phyloP scores from a whole-genome alignment of 1,284 basidiomycete species.

The Polyporus tsugae region DNA sequence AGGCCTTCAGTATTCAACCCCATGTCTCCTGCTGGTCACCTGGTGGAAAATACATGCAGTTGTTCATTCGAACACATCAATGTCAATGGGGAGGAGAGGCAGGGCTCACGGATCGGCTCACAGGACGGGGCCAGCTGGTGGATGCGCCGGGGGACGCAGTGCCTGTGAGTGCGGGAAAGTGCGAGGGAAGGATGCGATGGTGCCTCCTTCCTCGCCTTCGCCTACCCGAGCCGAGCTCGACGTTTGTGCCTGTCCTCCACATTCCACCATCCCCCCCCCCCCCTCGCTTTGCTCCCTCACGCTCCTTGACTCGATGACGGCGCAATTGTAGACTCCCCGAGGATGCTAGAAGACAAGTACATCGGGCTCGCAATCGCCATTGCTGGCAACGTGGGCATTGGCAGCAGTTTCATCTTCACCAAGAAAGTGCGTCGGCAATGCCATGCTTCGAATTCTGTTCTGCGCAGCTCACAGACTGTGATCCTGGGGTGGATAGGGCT shows the following conservation, averaged over 20 bases:
- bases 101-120: neutral
- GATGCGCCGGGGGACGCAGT: neutral
- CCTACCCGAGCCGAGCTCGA: constrained; percentile 9
- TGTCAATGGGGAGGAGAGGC: neutral
- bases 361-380: constrained; percentile 90
- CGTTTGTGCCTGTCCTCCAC: neutral
- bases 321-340: neutral
- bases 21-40: too few relatives aligned
- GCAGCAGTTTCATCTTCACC: constrained; percentile 94
- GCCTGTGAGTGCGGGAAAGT: constrained; percentile 6
- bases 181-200: neutral
- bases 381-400: constrained; percentile 83
- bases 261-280: neutral
- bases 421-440: constrained; percentile 78
- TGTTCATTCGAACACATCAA: neutral
- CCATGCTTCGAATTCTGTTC: neutral
- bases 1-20: too few relatives aligned
- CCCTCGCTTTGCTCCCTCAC: constrained; percentile 18
- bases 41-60: too few relatives aligned
- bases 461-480: neutral
- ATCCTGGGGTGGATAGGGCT: constrained; percentile 1
- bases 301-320: constrained; percentile 25
- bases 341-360: constrained; percentile 90
- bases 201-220: neutral
- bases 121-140: neutral